Evolutionary conservation across 2,329 filamentous ascomycete species (phyloP).

Genomic region (Teratosphaeria epicoccoides): DNA sequence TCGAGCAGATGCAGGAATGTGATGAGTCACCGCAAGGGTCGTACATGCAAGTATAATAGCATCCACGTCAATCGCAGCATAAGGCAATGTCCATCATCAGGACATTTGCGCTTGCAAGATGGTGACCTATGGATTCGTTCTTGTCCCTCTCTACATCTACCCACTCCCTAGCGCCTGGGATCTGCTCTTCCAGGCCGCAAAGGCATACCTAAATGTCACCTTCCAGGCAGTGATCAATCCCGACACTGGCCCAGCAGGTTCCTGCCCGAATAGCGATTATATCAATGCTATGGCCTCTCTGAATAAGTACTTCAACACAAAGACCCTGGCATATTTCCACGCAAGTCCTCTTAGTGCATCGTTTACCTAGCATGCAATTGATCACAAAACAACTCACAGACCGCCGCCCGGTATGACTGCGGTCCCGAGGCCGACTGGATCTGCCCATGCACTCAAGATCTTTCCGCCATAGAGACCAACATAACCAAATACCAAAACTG

Average conservation of each 20-base stretch:
- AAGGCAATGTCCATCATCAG: neutral
- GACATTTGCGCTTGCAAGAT: neutral
- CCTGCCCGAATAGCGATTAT: constrained; percentile 17
- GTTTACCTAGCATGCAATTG: no score
- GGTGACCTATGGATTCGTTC: constrained; percentile 7
- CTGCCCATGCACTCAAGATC: constrained; percentile 10
- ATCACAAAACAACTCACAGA: no score
- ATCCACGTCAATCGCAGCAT: no score
- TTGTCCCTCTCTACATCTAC: constrained; percentile 25
- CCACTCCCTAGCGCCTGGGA: constrained; percentile 17
- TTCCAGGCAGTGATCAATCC: constrained; percentile 25
- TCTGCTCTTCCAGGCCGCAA: constrained; percentile 15
- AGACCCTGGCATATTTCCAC: constrained; percentile 23
- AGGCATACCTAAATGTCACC: constrained; percentile 15
- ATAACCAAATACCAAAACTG: constrained; percentile 7
- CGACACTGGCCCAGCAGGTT: constrained; percentile 16
- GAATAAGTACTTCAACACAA: constrained; percentile 18
- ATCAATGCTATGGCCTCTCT: constrained; percentile 13
- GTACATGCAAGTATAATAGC: neutral
- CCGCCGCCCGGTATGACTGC: constrained; percentile 14
- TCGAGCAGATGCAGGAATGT: neutral
- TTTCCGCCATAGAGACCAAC: constrained; percentile 2
- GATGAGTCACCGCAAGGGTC: neutral
- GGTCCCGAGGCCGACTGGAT: constrained; percentile 11
- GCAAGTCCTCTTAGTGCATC: neutral